Evolutionary conservation across 2,329 filamentous ascomycete species (phyloP).

Genomic region (Fusarium lyarnte): DNA sequence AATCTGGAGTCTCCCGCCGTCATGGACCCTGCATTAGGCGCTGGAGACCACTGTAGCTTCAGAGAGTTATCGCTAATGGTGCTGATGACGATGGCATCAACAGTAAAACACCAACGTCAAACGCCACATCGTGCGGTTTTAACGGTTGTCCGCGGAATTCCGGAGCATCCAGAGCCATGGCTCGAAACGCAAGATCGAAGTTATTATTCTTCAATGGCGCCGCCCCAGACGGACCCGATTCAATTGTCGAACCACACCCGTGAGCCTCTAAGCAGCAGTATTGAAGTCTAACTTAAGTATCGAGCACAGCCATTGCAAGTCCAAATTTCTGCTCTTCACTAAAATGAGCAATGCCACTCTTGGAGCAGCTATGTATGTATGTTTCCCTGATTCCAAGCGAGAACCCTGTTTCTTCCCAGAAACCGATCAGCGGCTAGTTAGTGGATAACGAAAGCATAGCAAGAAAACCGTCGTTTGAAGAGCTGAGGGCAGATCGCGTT

Average conservation of each 20-base stretch:
- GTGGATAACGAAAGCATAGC: slow-evolving; percentile 18
- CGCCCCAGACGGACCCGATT: slow-evolving; percentile 5
- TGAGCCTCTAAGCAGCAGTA: neutral
- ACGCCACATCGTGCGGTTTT: slow-evolving; percentile 27
- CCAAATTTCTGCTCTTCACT: neutral
- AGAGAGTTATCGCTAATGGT: neutral
- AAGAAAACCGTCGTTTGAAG: slow-evolving; percentile 7
- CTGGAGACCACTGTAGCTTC: neutral
- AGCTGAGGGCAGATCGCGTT: slow-evolving; percentile 14
- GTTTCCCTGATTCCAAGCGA: neutral
- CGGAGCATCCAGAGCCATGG: slow-evolving; percentile 10
- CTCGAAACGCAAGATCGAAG: slow-evolving; percentile 9
- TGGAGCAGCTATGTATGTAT: neutral
- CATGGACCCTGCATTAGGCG: slow-evolving; percentile 13
- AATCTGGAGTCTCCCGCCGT: slow-evolving; percentile 13
- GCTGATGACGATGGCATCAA: slow-evolving; percentile 3
- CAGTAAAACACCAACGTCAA: slow-evolving; percentile 18
- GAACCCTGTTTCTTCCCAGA: slow-evolving; percentile 9
- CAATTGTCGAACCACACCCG: neutral
- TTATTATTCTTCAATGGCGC: slow-evolving; percentile 15
- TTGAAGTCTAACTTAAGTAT: neutral
- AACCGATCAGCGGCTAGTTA: slow-evolving; percentile 22
- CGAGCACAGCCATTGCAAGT: neutral
- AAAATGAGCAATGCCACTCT: neutral
- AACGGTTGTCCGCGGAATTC: slow-evolving; percentile 1